These are phyloP conservation scores for Lentinula sp. DNA, from an alignment of 768 basidiomycete genomes.

Conservation along the genomic window DNA sequence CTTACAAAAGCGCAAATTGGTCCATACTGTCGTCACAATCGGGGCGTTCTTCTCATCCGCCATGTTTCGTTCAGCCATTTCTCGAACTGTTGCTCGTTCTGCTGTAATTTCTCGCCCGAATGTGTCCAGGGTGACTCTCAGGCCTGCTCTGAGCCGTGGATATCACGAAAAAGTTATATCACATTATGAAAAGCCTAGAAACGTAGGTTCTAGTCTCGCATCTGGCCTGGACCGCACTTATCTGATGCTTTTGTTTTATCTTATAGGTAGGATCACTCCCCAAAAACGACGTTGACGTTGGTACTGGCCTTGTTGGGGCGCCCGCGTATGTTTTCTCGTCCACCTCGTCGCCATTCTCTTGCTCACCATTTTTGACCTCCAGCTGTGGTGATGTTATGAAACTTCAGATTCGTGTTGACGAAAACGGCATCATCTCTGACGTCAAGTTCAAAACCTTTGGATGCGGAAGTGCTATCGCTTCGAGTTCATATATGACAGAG, in stretches of 20 bases:
- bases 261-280: constrained; percentile 90
- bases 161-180: constrained; percentile 98
- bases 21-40: background rate
- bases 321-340: constrained; percentile 66
- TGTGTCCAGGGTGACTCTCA: constrained; percentile 29
- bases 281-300: constrained; percentile 87
- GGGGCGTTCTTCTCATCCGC: constrained; percentile 25
- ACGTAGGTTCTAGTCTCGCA: constrained; percentile 56
- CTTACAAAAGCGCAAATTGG: background rate
- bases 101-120: constrained; percentile 34
- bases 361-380: constrained; percentile 2
- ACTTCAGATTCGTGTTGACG: constrained; percentile 95
- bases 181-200: constrained; percentile 96
- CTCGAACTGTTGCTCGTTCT: constrained; percentile 39
- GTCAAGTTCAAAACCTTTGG: constrained; percentile 99
- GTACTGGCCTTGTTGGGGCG: constrained; percentile 96
- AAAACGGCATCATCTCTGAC: constrained; percentile 91
- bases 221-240: constrained; percentile 29
- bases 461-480: constrained; percentile 97
- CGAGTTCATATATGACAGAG: constrained; percentile 98
- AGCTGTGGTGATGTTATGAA: constrained; percentile 99
- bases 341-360: background rate
- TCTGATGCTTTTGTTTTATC: constrained; percentile 47
- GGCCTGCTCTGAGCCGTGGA: constrained; percentile 54
- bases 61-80: constrained; percentile 67